Evolutionary conservation across 148 eudicot species (phyloP), one percentile per base, ranked within the genome.

Genomic region (Salicornia ramosissima): DNA sequence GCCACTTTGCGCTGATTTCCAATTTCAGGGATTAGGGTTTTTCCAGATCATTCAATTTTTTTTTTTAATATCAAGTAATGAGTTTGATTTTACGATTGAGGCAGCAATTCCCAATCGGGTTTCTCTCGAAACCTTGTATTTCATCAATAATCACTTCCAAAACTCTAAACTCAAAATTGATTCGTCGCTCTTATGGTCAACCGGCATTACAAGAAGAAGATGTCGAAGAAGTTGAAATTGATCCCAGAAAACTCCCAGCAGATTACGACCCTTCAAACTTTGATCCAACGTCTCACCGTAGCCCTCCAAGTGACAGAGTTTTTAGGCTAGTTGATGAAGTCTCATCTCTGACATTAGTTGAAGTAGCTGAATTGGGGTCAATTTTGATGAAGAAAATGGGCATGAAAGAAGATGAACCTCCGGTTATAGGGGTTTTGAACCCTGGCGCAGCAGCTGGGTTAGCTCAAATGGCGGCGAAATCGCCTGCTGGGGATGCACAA

Each of bases 291-390:
- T 68, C 83, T 34, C 91, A 90, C 65, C 90, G 93, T 3, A 90
- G 87, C 61, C 97, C 96, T 30, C 93, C 97, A 6, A 80, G 86
- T 3, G 92, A 88, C 4, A 80, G 96, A 2, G 96, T 90, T 1
- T 90, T 89, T 75, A 84, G 87, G 81, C 89, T 94, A 13, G 99
- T 90, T 26, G 96, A 93, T 66, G 96, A 88, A 68, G 81, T 94
- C 24, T 67, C 99, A 2, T 81, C 81, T 11, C 85, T 94, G 22
- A 87, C 92, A 15, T 78, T 94, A 62, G 51, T 73, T 5, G 97
- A 94, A 78, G 75, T 82, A 15, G 76, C 92, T 2, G 88, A 88
- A 75, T 77, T 90, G 5, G 77, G 84, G 21, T 65, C 84, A 6
- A 80, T 90, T 68, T 56, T 90, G 83, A 90, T 90, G 97, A 81